Percentiles rank a stretch among this genome's conserved stretches.
phyloP scores from a whole-genome alignment of 257 asterid species.

The Gynochthodes officinalis region DNA sequence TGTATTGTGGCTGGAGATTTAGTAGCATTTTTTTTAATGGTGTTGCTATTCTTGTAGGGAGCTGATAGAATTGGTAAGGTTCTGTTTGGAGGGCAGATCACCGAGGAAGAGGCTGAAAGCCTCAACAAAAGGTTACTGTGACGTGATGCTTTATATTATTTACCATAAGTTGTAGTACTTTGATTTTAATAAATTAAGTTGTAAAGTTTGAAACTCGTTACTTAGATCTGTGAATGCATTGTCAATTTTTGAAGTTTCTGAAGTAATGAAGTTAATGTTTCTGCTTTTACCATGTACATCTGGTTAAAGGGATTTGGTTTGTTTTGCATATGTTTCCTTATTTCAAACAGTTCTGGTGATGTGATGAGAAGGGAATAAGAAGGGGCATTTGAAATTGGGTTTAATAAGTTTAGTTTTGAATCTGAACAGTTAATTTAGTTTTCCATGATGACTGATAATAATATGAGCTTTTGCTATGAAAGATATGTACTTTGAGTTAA shows the following conservation, averaged over 20 bases:
- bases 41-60: constrained; percentile 36
- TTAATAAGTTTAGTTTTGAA: background rate
- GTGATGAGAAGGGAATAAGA: background rate
- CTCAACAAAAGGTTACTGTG: constrained; percentile 58
- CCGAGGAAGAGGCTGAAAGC: constrained; percentile 87
- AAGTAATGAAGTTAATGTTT: background rate
- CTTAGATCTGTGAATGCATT: constrained; percentile 20
- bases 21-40: background rate
- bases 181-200: background rate
- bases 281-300: background rate
- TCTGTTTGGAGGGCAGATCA: constrained; percentile 87
- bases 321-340: background rate
- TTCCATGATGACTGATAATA: background rate
- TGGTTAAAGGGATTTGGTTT: background rate
- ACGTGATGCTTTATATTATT: background rate
- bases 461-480: background rate
- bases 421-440: background rate
- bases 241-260: background rate
- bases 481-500: background rate
- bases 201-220: constrained; percentile 11
- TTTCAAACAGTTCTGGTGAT: background rate
- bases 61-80: constrained; percentile 74
- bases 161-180: background rate
- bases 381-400: background rate
- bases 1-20: background rate